A percentile compares a stretch with the other conserved stretches of the same genome.
phyloP scores from a whole-genome alignment of 495 filamentous ascomycete genomes.

The Xeromyces bisporus region DNA sequence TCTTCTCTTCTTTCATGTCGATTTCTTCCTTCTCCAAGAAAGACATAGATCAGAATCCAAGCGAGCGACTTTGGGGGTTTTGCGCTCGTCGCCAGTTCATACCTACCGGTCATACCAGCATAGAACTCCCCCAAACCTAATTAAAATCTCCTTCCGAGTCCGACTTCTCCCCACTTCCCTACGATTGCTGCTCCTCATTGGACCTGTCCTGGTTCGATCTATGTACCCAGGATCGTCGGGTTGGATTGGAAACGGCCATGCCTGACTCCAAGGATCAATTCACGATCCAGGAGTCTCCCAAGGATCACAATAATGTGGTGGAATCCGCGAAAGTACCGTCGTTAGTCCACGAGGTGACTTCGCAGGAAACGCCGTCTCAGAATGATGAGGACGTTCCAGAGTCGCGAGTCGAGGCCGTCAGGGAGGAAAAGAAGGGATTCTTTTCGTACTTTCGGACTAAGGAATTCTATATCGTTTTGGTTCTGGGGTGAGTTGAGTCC shows the following conservation, averaged over 20 bases:
- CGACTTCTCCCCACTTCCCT: background rate
- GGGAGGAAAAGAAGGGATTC: slow-evolving; percentile 35
- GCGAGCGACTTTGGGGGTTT: slow-evolving; percentile 44
- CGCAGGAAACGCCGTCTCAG: background rate
- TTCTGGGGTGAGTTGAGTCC: slow-evolving; percentile 44
- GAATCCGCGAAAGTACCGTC: too few species aligned
- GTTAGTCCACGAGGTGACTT: background rate
- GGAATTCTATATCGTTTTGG: slow-evolving; percentile 73
- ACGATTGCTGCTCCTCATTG: background rate
- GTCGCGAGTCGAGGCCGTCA: slow-evolving; percentile 18
- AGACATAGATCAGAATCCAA: slow-evolving; percentile 2
- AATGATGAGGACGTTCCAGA: slow-evolving; percentile 9
- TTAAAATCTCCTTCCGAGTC: background rate
- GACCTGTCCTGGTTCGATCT: background rate
- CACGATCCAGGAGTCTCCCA: slow-evolving; percentile 11
- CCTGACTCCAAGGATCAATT: slow-evolving; percentile 14
- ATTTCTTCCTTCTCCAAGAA: background rate
- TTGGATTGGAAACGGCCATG: slow-evolving; percentile 8
- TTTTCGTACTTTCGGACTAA: slow-evolving; percentile 68
- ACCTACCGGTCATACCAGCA: too few species aligned
- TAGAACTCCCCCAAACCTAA: slow-evolving; percentile 24
- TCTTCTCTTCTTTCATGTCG: background rate
- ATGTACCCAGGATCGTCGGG: too few species aligned
- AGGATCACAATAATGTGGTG: slow-evolving; percentile 2
- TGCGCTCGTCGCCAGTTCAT: slow-evolving; percentile 34